Evolutionary conservation across 1,284 basidiomycete genomes (phyloP).

Genomic region (Papiliotrema fonsecae): DNA sequence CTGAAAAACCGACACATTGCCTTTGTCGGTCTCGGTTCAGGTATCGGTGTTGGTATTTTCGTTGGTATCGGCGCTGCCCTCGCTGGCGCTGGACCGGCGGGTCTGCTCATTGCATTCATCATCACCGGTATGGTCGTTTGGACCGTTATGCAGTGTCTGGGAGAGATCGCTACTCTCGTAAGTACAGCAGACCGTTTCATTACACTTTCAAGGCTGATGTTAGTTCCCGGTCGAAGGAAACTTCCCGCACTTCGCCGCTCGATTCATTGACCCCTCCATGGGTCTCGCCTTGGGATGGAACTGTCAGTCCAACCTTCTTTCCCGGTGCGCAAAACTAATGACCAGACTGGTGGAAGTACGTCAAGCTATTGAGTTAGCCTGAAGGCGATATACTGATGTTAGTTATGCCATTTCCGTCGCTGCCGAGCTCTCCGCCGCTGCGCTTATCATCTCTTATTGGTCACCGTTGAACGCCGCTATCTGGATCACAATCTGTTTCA

Average conservation of each 20-base stretch:
- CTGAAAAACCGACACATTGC: constrained; percentile 17
- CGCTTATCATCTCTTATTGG: constrained; percentile 28
- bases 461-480: constrained; percentile 44
- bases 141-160: constrained; percentile 22
- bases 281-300: constrained; percentile 22
- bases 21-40: constrained; percentile 26
- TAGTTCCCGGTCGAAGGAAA: constrained; percentile 14
- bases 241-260: constrained; percentile 20
- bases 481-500: constrained; percentile 48
- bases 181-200: not conserved
- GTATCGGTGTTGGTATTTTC: constrained; percentile 9
- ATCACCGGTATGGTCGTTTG: constrained; percentile 20
- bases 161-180: constrained; percentile 18
- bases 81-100: constrained; percentile 14
- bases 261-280: constrained; percentile 23
- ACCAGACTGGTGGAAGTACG: not conserved
- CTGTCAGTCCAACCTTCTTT: constrained; percentile 10
- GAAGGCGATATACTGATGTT: not conserved
- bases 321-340: constrained; percentile 5
- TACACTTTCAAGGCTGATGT: not conserved
- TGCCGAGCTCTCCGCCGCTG: not conserved
- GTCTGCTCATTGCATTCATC: constrained; percentile 22
- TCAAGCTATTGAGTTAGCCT: not conserved
- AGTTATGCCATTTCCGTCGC: not conserved
- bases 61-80: not conserved